Evolutionary conservation across 2,329 filamentous ascomycete genomes (phyloP), one percentile per base, ranked within the genome.

Genomic region (Trichoderma arundinaceum): DNA sequence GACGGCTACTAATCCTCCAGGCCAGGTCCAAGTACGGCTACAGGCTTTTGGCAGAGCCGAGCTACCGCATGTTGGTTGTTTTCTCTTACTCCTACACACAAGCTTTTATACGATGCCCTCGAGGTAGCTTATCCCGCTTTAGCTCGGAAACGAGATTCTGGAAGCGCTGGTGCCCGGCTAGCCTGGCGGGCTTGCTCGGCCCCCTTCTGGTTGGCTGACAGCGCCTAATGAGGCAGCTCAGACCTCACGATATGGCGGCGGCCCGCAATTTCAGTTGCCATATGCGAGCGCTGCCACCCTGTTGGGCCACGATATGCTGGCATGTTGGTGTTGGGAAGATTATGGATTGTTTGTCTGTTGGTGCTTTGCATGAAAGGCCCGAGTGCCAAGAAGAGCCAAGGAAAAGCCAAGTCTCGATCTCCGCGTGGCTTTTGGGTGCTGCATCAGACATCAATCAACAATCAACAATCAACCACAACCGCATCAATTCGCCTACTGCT

Each of bases 181-280:
- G 48, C 46, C 33, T 63, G 39, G 38, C 49, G 17, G 43, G 17
- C 46, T 49, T 49, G 46, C 19, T 28, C 19, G 22, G 22, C 17
- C 39, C 32, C 44, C 13, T 19, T 51, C 46, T 61, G 58, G 58
- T 61, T 61, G 58, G 58, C 46, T 61, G 46, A 12, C 46, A 10
- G 46, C 15, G 46, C 46, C 46, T n/a, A 52, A 61, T 43, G 46
- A 61, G 58, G 49, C 59, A 53, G 48, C 49, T 53, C 19, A 53
- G 15, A 17, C n/a, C 13, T 53, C 48, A 62, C 48, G 59, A 62
- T 62, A 28, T 38, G 49, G n/a, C 12, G 41, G 12, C 19, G 39
- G 59, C 49, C 51, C 49, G 51, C 32, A 28, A 60, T 60, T 48
- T 19, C 9, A 33, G 32, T 51, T 43, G 28, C 49, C 22, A 17